Evolutionary conservation across 2,329 filamentous ascomycete species (phyloP).

Genomic region (Colletotrichum sp.): DNA sequence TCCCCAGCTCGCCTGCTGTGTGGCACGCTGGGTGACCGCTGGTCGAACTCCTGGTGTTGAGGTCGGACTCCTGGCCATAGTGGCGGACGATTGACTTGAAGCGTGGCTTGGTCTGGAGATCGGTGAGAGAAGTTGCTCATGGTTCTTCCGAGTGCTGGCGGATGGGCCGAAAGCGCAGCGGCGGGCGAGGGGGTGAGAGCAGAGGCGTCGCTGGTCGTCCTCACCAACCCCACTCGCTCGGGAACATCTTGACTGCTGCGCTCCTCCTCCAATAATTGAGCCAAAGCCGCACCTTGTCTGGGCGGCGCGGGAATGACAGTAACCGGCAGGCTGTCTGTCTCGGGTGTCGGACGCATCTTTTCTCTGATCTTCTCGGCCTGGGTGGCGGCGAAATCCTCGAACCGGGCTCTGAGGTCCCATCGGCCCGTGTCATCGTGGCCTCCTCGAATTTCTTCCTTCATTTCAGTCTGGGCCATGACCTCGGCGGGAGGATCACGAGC

Average conservation of each 20-base stretch:
- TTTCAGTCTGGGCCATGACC: slow-evolving; percentile 1
- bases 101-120: slow-evolving; percentile 11
- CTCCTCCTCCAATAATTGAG: slow-evolving; percentile 63
- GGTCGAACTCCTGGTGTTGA: slow-evolving; percentile 33
- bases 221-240: neutral
- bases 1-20: slow-evolving; percentile 26
- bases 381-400: slow-evolving; percentile 66
- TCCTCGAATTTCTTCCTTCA: slow-evolving; percentile 14
- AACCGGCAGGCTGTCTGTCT: slow-evolving; percentile 61
- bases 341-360: slow-evolving; percentile 55
- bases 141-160: slow-evolving; percentile 1
- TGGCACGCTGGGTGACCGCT: neutral
- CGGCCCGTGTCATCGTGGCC: slow-evolving; percentile 34
- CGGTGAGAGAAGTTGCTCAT: slow-evolving; percentile 13
- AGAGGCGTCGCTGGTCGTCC: slow-evolving; percentile 16
- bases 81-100: slow-evolving; percentile 40
- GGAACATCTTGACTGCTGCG: slow-evolving; percentile 20
- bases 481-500: slow-evolving; percentile 14
- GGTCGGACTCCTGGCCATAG: slow-evolving; percentile 47
- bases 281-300: slow-evolving; percentile 60
- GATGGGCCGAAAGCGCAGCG: neutral
- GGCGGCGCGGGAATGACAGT: slow-evolving; percentile 67
- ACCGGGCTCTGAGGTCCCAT: slow-evolving; percentile 62
- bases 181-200: slow-evolving; percentile 1
- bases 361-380: slow-evolving; percentile 67